Evolutionary conservation across 495 filamentous ascomycete species (phyloP), one percentile per base, ranked within the genome.

Genomic region (Penicillium ochrochloron): DNA sequence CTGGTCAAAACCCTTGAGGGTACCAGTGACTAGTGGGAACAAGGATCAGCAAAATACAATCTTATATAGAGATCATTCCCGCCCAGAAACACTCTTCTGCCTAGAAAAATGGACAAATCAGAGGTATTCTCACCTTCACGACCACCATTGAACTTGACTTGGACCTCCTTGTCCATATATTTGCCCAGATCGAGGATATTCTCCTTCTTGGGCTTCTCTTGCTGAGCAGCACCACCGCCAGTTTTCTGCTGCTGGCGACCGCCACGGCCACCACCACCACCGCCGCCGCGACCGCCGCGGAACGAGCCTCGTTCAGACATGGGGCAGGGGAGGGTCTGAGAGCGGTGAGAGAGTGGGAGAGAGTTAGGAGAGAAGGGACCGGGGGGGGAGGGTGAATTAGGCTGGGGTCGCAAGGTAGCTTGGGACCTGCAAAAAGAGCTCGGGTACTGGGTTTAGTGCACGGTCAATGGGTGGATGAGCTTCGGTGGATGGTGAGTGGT

Each of bases 121-220:
- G 12, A 54, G 59, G n/a, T 8, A 41, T 76, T 27, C 80, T 59
- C 71, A 97, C 94, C 93, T 83, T 98, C 94, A 64, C 95, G 82
- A 5, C 95, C 95, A 25, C 95, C 95, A 71, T 91, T 97, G 74
- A 99, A 98, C 80, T 98, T 97, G 63, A 98, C 95, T 5, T 85
- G 88, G 58, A 99, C 90, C 71, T 90, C 84, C 84, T 97, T 94
- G 77, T 98, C 95, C 88, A 96, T 93, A 73, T 97, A 99, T 81
- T 96, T 96, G 73, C 82, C 86, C 64, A 99, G 80, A 67, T 99
- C 95, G 23, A 99, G 85, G 70, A 99, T 99, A 73, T 97, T 97
- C 75, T 99, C 94, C 81, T 97, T 97, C 85, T 97, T 97, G 63
- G 93, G 92, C 66, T 91, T 89, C 73, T 92, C 89, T 64, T 84